Conservation (phyloP, 2,329 filamentous ascomycete species). For the Phialophora macrospora region DNA sequence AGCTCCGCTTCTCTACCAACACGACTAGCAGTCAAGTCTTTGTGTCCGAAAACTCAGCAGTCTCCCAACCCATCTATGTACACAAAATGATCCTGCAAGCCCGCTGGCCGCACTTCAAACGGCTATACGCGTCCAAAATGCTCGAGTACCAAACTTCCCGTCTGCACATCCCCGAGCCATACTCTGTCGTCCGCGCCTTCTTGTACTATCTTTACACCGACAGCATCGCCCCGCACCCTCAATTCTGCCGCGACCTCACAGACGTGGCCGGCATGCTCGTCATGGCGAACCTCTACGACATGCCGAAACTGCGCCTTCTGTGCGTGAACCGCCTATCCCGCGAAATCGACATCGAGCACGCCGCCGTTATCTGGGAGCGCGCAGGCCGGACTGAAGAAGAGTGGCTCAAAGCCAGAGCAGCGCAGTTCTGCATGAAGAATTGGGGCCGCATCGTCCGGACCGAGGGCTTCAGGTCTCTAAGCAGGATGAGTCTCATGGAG, state of each 20-base stretch:
- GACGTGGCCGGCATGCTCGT: conserved; percentile 94
- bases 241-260: conserved; percentile 67
- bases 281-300: conserved; percentile 98
- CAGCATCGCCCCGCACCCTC: conserved; percentile 70
- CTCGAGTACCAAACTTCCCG: conserved; percentile 94
- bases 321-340: conserved; percentile 89
- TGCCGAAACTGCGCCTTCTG: conserved; percentile 86
- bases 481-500: conserved; percentile 79
- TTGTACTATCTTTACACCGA: conserved; percentile 97
- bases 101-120: conserved; percentile 94
- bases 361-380: conserved; percentile 94
- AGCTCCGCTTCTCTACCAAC: conserved; percentile 37
- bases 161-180: conserved; percentile 97
- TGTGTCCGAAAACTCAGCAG: conserved; percentile 47
- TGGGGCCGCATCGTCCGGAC: conserved; percentile 95
- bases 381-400: conserved; percentile 88
- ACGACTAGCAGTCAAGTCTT: conserved; percentile 32
- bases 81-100: conserved; percentile 93
- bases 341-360: conserved; percentile 92
- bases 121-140: conserved; percentile 93
- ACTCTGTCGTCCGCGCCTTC: conserved; percentile 90
- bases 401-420: conserved; percentile 88
- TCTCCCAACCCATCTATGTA: conserved; percentile 86
- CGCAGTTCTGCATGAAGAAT: conserved; percentile 85
- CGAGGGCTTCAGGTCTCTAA: conserved; percentile 80